A percentile compares a stretch with the other conserved stretches of the same genome.
Conservation (phyloP, 257 asterid genomes). For the Orobanche coerulescens region DNA sequence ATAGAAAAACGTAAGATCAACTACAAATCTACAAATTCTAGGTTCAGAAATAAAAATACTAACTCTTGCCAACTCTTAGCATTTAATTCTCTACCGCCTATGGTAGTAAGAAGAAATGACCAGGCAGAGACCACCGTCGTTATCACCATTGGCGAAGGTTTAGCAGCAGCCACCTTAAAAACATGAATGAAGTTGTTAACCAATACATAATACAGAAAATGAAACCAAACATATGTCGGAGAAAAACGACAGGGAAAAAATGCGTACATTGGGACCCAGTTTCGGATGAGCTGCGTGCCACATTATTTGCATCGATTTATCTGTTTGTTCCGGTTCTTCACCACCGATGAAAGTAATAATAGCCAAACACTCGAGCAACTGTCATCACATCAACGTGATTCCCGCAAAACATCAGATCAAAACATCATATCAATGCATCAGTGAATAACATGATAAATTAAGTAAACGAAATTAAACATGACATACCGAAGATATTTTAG, state of each 20-base stretch:
- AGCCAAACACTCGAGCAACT: conserved; percentile 90
- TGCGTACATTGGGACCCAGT: conserved; percentile 84
- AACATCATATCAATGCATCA: background rate
- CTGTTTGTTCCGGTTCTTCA: conserved; percentile 73
- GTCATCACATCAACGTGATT: conserved; percentile 18
- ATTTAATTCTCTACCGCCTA: conserved; percentile 52
- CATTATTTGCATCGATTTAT: conserved; percentile 80
- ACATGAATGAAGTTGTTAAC: background rate
- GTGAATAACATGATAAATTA: background rate
- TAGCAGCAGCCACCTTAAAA: conserved; percentile 62
- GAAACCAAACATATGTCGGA: background rate
- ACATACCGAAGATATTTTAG: conserved; percentile 63
- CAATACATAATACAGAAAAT: background rate
- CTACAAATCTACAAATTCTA: background rate
- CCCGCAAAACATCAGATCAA: background rate
- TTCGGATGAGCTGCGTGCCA: conserved; percentile 96
- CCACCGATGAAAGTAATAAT: conserved; percentile 88
- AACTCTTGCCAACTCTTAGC: conserved; percentile 86
- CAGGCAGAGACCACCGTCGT: conserved; percentile 69
- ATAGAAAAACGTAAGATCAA: background rate
- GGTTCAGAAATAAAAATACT: conserved; percentile 21
- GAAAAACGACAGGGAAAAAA: background rate
- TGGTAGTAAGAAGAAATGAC: conserved; percentile 82
- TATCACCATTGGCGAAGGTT: conserved; percentile 56
- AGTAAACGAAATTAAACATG: background rate